Base-by-base conservation (phyloP, 73 alveolate species). In the Effrenium voratum region DNA sequence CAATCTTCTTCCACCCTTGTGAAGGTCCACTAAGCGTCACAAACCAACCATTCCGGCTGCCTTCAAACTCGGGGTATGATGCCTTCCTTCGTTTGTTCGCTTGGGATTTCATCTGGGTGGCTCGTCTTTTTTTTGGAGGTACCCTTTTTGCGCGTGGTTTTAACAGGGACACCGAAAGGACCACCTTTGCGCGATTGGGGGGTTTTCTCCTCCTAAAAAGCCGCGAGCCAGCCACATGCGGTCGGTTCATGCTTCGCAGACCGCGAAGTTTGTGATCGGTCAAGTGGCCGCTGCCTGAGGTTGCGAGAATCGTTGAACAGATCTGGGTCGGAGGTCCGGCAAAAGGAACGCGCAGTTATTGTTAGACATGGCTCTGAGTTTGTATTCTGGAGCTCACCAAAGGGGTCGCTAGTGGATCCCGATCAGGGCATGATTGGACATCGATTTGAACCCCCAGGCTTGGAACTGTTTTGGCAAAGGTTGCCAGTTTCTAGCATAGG, bases 241-340 rank as follows among this genome's bases (percentile, higher is more conserved):
- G 16, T 22, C 40, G 34, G 34, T 36, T 10, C 86, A 63, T 60
- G 63, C 63, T 19, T 82, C 52, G 6, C 92, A 82, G 92, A 82
- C 92, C 34, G 92, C 92, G 24, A 1, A 13, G 15, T 82, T 82
- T 49, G 92, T 82, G 75, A 82, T 82, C 43, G 92, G 92, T 40
- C 92, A 82, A 49, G 73, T 82, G 3, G 92, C 49, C n/a, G 72
- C 34, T 30, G 19, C 24, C 92, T 79, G 30, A 79, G 90, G 46
- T 45, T 63, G 26, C 12, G 36, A 15, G 43, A 15, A 63, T 16
- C 26, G 60, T 41, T 75, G 3, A 40, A 24, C 36, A 5, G 36
- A 15, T 40, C 10, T 72, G 50, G 38, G 83, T 38, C 1, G n/a
- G 6, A n/a, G 38, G 38, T 45, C 22, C 32, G 13, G 47, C 47